Base-by-base conservation (phyloP, 169 alveolate genomes). In the Plasmodium adleri region DNA sequence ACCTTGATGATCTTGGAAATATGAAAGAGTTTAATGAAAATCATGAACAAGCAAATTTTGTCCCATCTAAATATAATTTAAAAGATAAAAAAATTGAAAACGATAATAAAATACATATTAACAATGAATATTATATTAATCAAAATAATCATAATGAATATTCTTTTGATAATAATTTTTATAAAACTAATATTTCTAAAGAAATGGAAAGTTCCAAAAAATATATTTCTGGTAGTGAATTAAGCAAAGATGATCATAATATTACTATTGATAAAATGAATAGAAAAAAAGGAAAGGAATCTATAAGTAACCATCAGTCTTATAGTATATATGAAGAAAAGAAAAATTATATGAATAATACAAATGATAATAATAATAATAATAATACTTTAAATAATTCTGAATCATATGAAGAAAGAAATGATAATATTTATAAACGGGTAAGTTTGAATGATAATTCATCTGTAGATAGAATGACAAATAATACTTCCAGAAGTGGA, bases 391-490 rank as follows among this genome's bases (percentile, higher is more conserved):
- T 63, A 8, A 66, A 50, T 45, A 67, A 39, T 70, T 50, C 56
- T 20, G 62, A 66, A 45, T 45, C 62, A 17, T 50, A n/a, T 54
- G 47, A 12, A 43, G 71, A 71, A 64, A 78, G 39, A 78, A 78
- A 13, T 15, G 12, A 47, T 20, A 28, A 8, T 12, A n/a, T 70
- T 12, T 54, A 64, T 47, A 78, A 78, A n/a, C 39, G 78, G 13
- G 24, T 66, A 50, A 78, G 71, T 43, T 60, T 66, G 39, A 67
- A 66, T n/a, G 78, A 74, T 13, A 58, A 78, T 39, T 66, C 78
- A 49, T 78, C 80, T 24, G n/a, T 78, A 8, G 67, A 66, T 66
- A 64, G 62, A 20, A 15, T 52, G 6, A 49, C 54, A 22, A 78
- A 78, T 78, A 50, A 78, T 47, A 78, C 22, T 39, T 10, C 43